A percentile compares a stretch with the other conserved stretches of the same genome.
Conservation (phyloP, 805 yeast genomes). For the Starmerella apis region DNA sequence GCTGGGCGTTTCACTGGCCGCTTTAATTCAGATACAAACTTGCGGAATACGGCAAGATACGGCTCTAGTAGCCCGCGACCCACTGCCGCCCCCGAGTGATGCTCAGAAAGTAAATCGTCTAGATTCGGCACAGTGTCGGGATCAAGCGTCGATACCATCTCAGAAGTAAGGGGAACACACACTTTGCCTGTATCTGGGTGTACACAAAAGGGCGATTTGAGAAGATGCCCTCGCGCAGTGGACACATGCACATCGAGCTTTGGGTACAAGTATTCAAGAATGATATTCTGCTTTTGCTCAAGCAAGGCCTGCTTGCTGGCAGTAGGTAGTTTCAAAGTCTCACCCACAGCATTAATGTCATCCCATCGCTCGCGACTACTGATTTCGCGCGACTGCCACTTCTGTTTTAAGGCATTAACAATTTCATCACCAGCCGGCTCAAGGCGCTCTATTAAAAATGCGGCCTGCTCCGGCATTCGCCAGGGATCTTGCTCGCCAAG, state of each 20-base stretch:
- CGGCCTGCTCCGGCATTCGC: constrained; percentile 30
- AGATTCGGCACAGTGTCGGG: constrained; percentile 76
- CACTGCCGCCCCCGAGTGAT: constrained; percentile 34
- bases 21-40: constrained; percentile 48
- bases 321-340: constrained; percentile 22
- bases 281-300: constrained; percentile 73
- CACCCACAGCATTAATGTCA: constrained; percentile 45
- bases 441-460: constrained; percentile 48
- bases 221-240: constrained; percentile 74
- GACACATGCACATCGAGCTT: constrained; percentile 90
- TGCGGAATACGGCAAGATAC: constrained; percentile 54
- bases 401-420: constrained; percentile 39
- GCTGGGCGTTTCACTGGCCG: constrained; percentile 38
- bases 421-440: constrained; percentile 29
- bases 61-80: constrained; percentile 63
- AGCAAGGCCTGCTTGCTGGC: constrained; percentile 41
- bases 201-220: constrained; percentile 92
- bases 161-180: constrained; percentile 62
- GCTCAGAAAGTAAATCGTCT: constrained; percentile 50
- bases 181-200: constrained; percentile 94
- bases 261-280: constrained; percentile 75
- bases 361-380: constrained; percentile 65
- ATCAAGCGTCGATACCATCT: constrained; percentile 44
- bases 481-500: constrained; percentile 77
- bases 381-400: constrained; percentile 45